Conservation (phyloP, 441 rosid species). For the Corymbia calophylla region DNA sequence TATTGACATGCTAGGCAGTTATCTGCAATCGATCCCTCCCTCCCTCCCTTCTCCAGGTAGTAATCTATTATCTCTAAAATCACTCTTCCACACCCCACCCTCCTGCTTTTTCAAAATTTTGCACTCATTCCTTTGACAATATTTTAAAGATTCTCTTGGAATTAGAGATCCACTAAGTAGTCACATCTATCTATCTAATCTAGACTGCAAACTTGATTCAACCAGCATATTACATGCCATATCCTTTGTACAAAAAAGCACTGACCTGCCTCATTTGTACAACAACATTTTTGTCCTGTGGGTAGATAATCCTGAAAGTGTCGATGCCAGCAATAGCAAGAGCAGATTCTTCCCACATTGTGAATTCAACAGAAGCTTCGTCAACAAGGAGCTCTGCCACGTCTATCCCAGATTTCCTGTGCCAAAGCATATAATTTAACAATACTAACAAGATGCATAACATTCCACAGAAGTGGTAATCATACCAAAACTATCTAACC, state of each 20-base stretch:
- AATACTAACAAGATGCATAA: not conserved
- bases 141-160: not conserved
- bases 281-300: conserved; percentile 49
- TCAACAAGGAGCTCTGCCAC: conserved; percentile 48
- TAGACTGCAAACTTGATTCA: not conserved
- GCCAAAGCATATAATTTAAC: not conserved
- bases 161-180: not conserved
- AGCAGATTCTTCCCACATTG: conserved; percentile 60
- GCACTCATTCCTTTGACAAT: not conserved
- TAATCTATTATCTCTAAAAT: not conserved
- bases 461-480: not conserved
- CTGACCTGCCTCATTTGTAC: conserved; percentile 50
- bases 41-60: not conserved
- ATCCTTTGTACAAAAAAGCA: conserved; percentile 10
- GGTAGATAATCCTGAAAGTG: conserved; percentile 51
- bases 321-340: conserved; percentile 28
- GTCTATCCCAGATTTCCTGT: conserved; percentile 46
- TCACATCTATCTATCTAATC: not conserved
- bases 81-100: not conserved
- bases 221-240: not conserved
- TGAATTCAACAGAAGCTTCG: conserved; percentile 49
- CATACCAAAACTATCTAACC: not conserved
- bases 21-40: not conserved
- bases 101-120: not conserved
- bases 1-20: not conserved